Percentiles rank a stretch among this genome's conserved stretches.
phyloP scores from a whole-genome alignment of 192 early-diverging fungal genomes.

The Haplosporangium gracile region DNA sequence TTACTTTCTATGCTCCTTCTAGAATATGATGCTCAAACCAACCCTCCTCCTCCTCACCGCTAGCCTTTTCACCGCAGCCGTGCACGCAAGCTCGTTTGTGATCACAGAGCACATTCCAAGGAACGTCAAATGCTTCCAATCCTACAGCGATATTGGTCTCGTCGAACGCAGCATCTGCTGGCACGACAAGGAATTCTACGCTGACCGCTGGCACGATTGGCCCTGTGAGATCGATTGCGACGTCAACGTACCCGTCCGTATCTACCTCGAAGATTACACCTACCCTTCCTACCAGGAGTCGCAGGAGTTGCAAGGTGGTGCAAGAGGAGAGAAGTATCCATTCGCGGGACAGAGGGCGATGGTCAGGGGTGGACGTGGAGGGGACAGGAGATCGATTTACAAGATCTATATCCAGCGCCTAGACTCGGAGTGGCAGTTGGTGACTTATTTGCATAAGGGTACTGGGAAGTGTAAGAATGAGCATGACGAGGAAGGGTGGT shows the following conservation, averaged over 20 bases:
- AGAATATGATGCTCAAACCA: background rate
- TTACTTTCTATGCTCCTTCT: no score
- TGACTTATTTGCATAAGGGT: slow-evolving; percentile 25
- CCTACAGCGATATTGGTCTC: slow-evolving; percentile 18
- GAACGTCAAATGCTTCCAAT: slow-evolving; percentile 29
- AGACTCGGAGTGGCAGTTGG: slow-evolving; percentile 33
- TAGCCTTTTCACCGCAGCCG: background rate
- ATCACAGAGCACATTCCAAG: slow-evolving; percentile 17
- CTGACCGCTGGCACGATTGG: slow-evolving; percentile 25
- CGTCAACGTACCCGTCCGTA: slow-evolving; percentile 4
- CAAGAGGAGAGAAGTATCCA: background rate
- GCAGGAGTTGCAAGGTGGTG: background rate
- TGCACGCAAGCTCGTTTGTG: background rate
- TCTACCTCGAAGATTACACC: slow-evolving; percentile 25
- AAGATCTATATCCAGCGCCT: slow-evolving; percentile 24
- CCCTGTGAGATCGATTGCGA: slow-evolving; percentile 28
- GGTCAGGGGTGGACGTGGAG: background rate
- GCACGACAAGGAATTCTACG: slow-evolving; percentile 26
- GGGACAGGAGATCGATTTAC: slow-evolving; percentile 12
- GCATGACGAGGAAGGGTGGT: slow-evolving; percentile 24
- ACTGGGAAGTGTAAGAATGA: slow-evolving; percentile 24
- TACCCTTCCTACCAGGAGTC: background rate
- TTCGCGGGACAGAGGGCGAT: background rate
- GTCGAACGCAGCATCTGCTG: slow-evolving; percentile 22
- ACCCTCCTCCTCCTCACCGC: background rate